Evolutionary conservation across 192 early-diverging fungal species (phyloP), one percentile per base, ranked within the genome.

Genomic region (Coemansia sp.): DNA sequence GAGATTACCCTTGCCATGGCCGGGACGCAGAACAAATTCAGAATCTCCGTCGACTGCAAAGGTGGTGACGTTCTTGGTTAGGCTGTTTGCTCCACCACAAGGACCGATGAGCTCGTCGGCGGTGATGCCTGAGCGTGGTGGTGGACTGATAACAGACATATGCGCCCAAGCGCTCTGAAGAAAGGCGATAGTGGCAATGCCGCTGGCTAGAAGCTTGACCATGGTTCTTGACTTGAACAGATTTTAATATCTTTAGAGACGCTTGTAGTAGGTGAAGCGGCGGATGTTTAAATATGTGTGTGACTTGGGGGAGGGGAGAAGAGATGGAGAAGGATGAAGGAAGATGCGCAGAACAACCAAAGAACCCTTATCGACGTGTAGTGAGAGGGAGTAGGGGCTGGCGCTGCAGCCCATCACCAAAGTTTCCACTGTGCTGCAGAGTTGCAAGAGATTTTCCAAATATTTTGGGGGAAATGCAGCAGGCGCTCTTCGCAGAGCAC

Each of bases 1-100:
- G 57, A 79, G 56, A 58, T 73, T 74, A 30, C 76, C 76, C 6
- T 49, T 57, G 30, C 71, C 76, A 49, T 79, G 76, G 49, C 64
- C 30, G 18, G 71, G 71, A 14, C 56, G 55, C 24, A 79, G 57
- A 23, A 67, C 60, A 64, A 79, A 79, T 51, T 58, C 62, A 7
- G 76, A 67, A 54, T 67, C 64, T 32, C 52, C 61, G 24, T 23
- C 22, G 53, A 63, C 68, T 19, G 67, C 60, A 59, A 67, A 69
- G 23, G 76, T 74, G 24, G 76, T 79, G 64, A 70, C 52, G 57
- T 79, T 79, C 51, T 31, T 69, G 58, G 70, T 67, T 12, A 54
- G 56, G 22, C 25, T 34, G 71, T 74, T 79, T 6, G 53, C 71
- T 16, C 71, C 71, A 38, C 76, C 76, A 57, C 76, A 79, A 26